These are phyloP conservation scores for Wickerhamomyces bisporus DNA, from an alignment of 805 yeast species.

Conservation along the genomic window DNA sequence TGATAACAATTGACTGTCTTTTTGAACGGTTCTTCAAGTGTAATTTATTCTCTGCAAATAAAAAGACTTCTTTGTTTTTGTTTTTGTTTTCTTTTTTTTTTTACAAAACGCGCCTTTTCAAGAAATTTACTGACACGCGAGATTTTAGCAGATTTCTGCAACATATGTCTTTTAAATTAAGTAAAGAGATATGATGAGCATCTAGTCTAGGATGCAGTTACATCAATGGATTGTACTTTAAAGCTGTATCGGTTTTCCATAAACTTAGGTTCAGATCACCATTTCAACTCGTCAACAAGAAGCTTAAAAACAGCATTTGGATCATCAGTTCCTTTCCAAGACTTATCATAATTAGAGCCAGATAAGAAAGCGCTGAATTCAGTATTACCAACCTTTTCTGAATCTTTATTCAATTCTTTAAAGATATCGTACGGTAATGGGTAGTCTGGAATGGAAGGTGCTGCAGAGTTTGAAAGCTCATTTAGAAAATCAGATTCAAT, in stretches of 20 bases:
- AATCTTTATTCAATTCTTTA: conserved; percentile 13
- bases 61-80: neutral
- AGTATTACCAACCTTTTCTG: neutral
- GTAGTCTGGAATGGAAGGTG: conserved; percentile 15
- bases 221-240: no score
- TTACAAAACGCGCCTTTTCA: conserved; percentile 1
- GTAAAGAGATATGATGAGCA: no score
- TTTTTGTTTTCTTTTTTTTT: conserved; percentile 7
- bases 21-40: no score
- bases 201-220: no score
- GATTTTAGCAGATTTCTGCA: no score
- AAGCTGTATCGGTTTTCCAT: no score
- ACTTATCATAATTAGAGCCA: conserved; percentile 13
- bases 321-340: conserved; percentile 15
- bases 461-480: conserved; percentile 5
- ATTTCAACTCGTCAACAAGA: conserved; percentile 4
- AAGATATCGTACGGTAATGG: conserved; percentile 24
- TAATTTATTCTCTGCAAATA: no score
- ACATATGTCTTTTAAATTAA: no score
- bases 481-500: conserved; percentile 21
- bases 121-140: neutral
- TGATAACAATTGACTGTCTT: no score
- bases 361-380: conserved; percentile 13
- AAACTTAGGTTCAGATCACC: neutral
- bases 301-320: conserved; percentile 10